Percentiles rank a stretch among this genome's conserved stretches.
Evolutionary conservation across 2,329 filamentous ascomycete species (phyloP).

Genomic region (Claviceps pazoutovae): DNA sequence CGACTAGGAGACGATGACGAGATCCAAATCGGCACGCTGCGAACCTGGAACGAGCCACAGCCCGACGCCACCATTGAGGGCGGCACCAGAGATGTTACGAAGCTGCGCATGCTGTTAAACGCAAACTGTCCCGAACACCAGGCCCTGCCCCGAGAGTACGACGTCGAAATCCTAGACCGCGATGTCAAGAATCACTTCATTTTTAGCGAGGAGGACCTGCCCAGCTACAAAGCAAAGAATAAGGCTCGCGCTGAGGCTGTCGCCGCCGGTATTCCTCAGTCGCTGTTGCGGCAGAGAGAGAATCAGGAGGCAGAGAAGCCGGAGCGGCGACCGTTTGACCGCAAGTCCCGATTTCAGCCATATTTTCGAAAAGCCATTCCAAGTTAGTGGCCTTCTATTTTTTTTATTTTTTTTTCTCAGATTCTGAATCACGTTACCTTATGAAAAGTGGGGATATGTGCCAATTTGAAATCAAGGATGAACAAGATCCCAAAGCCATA

Average conservation of each 20-base stretch:
- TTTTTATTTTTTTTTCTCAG: too few relatives aligned
- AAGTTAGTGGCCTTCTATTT: constrained; percentile 35
- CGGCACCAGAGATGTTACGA: constrained; percentile 17
- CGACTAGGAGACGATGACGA: constrained; percentile 67
- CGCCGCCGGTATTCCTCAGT: constrained; percentile 43
- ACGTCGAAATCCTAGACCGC: constrained; percentile 51
- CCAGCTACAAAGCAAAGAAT: constrained; percentile 34
- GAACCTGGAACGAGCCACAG: constrained; percentile 41
- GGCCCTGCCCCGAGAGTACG: constrained; percentile 75
- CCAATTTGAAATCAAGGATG: too few relatives aligned
- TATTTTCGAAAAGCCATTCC: constrained; percentile 61
- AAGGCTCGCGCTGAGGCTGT: constrained; percentile 41
- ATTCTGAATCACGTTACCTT: too few relatives aligned
- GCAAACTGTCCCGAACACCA: constrained; percentile 53
- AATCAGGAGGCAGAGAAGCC: constrained; percentile 13
- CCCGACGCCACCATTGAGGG: constrained; percentile 37
- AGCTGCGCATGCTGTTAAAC: constrained; percentile 51
- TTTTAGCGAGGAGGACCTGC: constrained; percentile 87
- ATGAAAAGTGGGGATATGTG: too few relatives aligned
- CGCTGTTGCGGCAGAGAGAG: constrained; percentile 32
- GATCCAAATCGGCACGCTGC: constrained; percentile 66
- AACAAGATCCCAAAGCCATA: too few relatives aligned
- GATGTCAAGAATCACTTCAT: constrained; percentile 75
- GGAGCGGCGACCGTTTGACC: constrained; percentile 29
- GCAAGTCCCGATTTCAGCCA: constrained; percentile 35